Evolutionary conservation across 768 basidiomycete genomes (phyloP), one percentile per base, ranked within the genome.

Genomic region (Lenzites betulinus): DNA sequence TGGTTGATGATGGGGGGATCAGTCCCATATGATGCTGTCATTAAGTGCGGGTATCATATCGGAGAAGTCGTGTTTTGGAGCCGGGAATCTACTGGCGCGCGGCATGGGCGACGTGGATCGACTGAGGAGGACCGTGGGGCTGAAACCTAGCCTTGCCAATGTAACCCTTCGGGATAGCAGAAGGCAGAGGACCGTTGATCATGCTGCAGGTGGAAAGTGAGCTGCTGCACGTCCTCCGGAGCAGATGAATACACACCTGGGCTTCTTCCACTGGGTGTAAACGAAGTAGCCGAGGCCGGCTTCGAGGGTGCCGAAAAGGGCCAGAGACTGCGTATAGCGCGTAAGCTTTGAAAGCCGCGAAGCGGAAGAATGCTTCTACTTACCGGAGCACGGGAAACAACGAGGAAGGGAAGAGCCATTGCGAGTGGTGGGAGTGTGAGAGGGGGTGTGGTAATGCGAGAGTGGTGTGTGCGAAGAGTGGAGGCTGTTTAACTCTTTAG

Each of bases 281-380:
- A 70, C 67, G 36, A 57, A 66, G 38, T 49, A 59, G 36, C 65
- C 62, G 44, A 70, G 38, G 13, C 64, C 66, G 26, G 66, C 58
- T 49, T 72, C 68, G 16, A 70, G 28, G 22, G 64, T 59, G 16
- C 42, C 62, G 50, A 69, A 72, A 51, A 72, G 66, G 43, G 67
- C 23, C 38, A 72, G 51, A 33, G 69, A 62, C 69, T 72, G 51
- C 3, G 23, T 12, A 12, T 49, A 12, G 28, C 0, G 18, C n/a
- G 39, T 64, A 41, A 66, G 60, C 25, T 13, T 16, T 23, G 11
- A 35, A 0, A 13, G 13, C 7, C 1, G 33, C 15, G 15, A 23
- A 11, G 13, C 12, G 20, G 3, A 25, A 18, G 7, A 12, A 35
- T 0, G 26, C 9, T 33, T n/a, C 5, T 25, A 63, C 67, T 60